phyloP scores from a whole-genome alignment of 192 early-diverging fungal genomes.

The Haplosporangium gracile region DNA sequence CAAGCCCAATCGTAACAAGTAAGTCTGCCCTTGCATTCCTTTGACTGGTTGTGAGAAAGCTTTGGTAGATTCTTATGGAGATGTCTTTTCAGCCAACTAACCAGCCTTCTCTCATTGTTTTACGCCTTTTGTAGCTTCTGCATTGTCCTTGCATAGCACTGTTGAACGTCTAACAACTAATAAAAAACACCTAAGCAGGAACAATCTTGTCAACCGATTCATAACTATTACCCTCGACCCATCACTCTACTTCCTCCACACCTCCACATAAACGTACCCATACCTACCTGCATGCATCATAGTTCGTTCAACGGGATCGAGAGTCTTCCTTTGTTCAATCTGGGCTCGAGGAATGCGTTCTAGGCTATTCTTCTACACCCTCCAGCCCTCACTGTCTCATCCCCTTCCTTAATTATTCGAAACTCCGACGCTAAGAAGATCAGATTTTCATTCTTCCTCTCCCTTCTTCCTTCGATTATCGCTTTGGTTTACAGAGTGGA shows the following conservation, averaged over 20 bases:
- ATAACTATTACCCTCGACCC: not conserved
- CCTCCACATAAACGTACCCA: too few species aligned
- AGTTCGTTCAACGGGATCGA: too few species aligned
- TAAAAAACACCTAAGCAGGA: not conserved
- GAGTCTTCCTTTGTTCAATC: not conserved
- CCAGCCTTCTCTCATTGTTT: not conserved
- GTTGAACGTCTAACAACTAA: not conserved
- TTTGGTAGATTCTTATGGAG: too few species aligned
- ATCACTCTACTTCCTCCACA: too few species aligned
- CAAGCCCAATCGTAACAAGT: slow-evolving; percentile 60
- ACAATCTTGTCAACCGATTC: not conserved
- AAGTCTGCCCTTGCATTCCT: not conserved
- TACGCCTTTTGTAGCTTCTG: slow-evolving; percentile 18
- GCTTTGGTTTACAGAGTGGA: too few species aligned
- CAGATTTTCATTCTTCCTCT: not conserved
- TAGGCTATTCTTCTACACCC: not conserved
- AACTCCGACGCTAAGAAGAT: not conserved
- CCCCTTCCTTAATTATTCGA: not conserved
- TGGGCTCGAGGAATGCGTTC: slow-evolving; percentile 1
- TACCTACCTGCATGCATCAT: too few species aligned
- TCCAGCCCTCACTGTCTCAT: not conserved
- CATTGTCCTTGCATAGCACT: slow-evolving; percentile 21
- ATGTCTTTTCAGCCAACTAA: not conserved
- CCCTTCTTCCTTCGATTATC: too few species aligned
- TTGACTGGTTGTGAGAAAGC: not conserved